phyloP scores from a whole-genome alignment of 2,329 filamentous ascomycete species.

The Stachybotrys chartarum region DNA sequence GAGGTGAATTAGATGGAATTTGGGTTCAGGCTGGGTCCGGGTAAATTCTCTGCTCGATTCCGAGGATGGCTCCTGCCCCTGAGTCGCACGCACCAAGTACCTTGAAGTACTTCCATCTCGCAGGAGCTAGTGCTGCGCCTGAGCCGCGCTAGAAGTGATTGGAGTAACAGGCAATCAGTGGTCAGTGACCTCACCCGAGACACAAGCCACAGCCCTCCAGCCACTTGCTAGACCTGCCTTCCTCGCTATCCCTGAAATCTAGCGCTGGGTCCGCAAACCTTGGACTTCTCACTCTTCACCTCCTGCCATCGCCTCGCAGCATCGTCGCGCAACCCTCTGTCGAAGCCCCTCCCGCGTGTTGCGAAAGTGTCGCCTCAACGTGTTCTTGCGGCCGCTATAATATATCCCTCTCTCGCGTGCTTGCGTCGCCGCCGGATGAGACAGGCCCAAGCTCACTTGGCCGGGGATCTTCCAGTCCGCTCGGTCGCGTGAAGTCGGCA shows the following conservation, averaged over 20 bases:
- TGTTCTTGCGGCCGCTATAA: neutral
- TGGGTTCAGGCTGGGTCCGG: no score
- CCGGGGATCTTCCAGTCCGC: conserved; percentile 1
- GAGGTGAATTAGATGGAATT: no score
- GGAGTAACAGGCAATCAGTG: neutral
- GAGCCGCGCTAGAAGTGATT: no score
- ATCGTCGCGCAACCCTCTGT: neutral
- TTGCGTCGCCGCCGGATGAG: conserved; percentile 2
- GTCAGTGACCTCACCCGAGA: neutral
- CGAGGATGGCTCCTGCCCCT: no score
- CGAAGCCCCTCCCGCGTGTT: neutral
- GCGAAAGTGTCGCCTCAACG: neutral
- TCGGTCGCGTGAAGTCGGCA: conserved; percentile 34
- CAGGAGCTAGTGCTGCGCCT: no score
- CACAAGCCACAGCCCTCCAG: neutral
- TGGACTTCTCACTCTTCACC: conserved; percentile 12
- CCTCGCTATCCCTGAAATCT: conserved; percentile 4
- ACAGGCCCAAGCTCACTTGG: conserved; percentile 7
- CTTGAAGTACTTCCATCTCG: no score
- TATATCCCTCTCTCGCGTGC: neutral
- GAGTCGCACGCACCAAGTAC: no score
- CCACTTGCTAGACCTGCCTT: conserved; percentile 2
- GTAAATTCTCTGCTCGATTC: no score
- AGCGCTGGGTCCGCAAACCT: conserved; percentile 9
- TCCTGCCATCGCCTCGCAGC: neutral